These are phyloP conservation scores for Wallacemonas sp. DNA, from an alignment of 208 protist species.

Conservation along the genomic window DNA sequence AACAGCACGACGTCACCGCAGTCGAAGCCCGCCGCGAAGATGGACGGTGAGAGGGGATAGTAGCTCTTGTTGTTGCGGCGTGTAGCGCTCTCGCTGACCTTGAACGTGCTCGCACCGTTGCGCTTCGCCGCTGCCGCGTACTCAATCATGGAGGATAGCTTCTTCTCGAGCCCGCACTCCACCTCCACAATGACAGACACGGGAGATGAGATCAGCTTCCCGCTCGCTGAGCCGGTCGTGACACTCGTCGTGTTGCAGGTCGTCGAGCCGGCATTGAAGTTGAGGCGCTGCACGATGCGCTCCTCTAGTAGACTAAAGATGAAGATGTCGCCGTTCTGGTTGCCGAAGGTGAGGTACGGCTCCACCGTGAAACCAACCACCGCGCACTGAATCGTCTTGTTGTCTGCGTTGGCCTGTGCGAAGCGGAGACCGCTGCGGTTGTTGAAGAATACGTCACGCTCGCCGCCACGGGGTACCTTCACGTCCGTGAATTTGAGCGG, in stretches of 20 bases:
- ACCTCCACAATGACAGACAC: conserved; percentile 77
- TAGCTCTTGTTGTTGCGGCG: conserved; percentile 20
- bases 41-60: conserved; percentile 42
- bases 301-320: conserved; percentile 69
- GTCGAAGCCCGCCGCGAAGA: conserved; percentile 82
- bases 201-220: conserved; percentile 53
- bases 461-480: conserved; percentile 2
- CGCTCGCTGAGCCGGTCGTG: conserved; percentile 16
- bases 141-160: conserved; percentile 40
- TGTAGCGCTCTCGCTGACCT: conserved; percentile 12
- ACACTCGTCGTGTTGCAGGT: conserved; percentile 11
- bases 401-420: conserved; percentile 72
- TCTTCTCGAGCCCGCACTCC: conserved; percentile 66
- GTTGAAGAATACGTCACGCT: conserved; percentile 5
- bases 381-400: conserved; percentile 60
- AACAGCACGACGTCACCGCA: conserved; percentile 72
- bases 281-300: conserved; percentile 70
- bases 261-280: conserved; percentile 38
- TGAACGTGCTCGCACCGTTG: conserved; percentile 24
- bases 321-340: conserved; percentile 80
- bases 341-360: conserved; percentile 82
- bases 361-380: conserved; percentile 74
- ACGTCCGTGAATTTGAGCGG: not conserved
- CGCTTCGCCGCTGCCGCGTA: conserved; percentile 42
- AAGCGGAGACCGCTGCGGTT: conserved; percentile 24